A percentile compares a stretch with the other conserved stretches of the same genome.
phyloP scores from a whole-genome alignment of 257 asterid genomes.

The Salvia splendens region DNA sequence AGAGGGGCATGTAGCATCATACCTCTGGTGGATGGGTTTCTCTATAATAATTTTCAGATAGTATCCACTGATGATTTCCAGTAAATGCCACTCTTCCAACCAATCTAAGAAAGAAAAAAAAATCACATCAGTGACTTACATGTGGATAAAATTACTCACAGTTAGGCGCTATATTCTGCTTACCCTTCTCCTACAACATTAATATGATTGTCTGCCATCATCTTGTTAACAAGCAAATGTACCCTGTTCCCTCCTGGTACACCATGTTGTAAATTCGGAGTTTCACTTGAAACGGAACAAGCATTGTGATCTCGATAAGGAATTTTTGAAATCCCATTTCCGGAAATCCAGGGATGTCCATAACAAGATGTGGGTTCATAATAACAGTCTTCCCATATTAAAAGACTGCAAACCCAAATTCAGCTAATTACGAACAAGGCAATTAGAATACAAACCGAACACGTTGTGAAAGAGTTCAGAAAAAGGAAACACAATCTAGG shows the following conservation, averaged over 20 bases:
- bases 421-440: background rate
- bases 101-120: conserved; percentile 48
- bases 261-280: conserved; percentile 26
- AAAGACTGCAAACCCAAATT: conserved; percentile 58
- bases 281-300: conserved; percentile 43
- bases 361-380: conserved; percentile 50
- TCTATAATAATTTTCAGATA: conserved; percentile 47
- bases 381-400: conserved; percentile 91
- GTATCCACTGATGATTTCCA: conserved; percentile 79
- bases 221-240: conserved; percentile 73
- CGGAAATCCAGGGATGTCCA: conserved; percentile 25
- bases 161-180: conserved; percentile 6
- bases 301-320: conserved; percentile 40
- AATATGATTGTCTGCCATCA: conserved; percentile 82
- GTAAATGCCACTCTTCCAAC: conserved; percentile 83
- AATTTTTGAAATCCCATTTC: conserved; percentile 32
- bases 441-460: background rate
- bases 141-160: background rate
- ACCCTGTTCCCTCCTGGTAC: conserved; percentile 46
- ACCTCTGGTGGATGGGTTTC: conserved; percentile 81
- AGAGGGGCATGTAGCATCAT: conserved; percentile 29
- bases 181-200: conserved; percentile 92
- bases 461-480: background rate
- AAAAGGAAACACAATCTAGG: conserved; percentile 27
- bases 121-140: conserved; percentile 17